A percentile compares a stretch with the other conserved stretches of the same genome.
Conservation (phyloP, 257 asterid genomes). For the Ballota nigra region DNA sequence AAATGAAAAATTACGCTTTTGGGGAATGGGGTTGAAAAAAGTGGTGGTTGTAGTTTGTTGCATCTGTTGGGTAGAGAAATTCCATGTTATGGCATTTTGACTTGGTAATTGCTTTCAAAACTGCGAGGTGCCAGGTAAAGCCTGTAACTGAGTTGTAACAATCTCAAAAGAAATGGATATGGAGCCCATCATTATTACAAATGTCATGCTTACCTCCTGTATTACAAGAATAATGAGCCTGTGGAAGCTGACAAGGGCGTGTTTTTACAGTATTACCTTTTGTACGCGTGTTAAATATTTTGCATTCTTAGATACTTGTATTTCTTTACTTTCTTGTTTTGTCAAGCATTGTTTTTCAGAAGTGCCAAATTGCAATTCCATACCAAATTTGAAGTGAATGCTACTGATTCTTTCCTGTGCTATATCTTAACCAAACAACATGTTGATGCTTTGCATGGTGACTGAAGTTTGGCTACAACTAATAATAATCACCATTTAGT, state of each 20-base stretch:
- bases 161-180: background rate
- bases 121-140: background rate
- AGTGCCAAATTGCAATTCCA: background rate
- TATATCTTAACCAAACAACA: background rate
- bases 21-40: background rate
- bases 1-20: background rate
- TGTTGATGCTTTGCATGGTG: background rate
- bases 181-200: background rate
- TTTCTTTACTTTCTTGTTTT: background rate
- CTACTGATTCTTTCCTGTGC: background rate
- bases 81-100: background rate
- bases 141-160: background rate
- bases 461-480: background rate
- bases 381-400: background rate
- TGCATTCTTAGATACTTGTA: background rate
- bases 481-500: background rate
- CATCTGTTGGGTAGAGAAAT: background rate
- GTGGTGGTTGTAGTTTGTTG: background rate
- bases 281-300: background rate
- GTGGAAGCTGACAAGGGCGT: background rate
- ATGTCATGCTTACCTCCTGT: background rate
- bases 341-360: background rate
- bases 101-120: background rate
- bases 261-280: background rate
- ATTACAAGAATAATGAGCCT: background rate